These are phyloP conservation scores for Circinella umbellata DNA, from an alignment of 371 early-diverging fungal genomes.

Conservation along the genomic window DNA sequence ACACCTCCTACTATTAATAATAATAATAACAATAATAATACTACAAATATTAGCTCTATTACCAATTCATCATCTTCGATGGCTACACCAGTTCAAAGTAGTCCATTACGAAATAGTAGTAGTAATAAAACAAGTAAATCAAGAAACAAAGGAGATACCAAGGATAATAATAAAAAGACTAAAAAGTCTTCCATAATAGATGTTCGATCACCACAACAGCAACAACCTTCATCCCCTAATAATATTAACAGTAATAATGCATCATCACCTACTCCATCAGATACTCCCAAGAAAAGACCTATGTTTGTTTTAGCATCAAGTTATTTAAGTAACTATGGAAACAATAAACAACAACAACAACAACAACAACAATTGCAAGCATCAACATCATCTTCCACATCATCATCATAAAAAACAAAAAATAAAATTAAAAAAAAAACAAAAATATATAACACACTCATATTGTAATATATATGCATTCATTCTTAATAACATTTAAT, in stretches of 20 bases:
- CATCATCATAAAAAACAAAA: not conserved
- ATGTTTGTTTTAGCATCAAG: conserved; percentile 33
- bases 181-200: not conserved
- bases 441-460: no score
- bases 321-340: conserved; percentile 26
- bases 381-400: not conserved
- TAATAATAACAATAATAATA: no score
- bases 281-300: conserved; percentile 17
- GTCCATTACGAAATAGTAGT: not conserved
- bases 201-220: conserved; percentile 6
- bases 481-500: no score
- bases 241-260: not conserved
- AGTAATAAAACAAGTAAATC: conserved; percentile 2
- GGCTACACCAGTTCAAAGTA: not conserved
- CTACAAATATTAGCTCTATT: not conserved
- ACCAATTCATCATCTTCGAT: not conserved
- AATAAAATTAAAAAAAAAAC: no score
- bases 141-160: not conserved
- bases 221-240: conserved; percentile 9
- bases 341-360: conserved; percentile 11
- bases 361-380: not conserved
- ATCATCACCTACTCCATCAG: conserved; percentile 8
- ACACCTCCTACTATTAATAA: not conserved
- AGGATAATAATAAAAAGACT: not conserved
- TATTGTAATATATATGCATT: not conserved